These are phyloP conservation scores for Kwoniella dejecticola DNA, from an alignment of 768 basidiomycete genomes.

Conservation along the genomic window DNA sequence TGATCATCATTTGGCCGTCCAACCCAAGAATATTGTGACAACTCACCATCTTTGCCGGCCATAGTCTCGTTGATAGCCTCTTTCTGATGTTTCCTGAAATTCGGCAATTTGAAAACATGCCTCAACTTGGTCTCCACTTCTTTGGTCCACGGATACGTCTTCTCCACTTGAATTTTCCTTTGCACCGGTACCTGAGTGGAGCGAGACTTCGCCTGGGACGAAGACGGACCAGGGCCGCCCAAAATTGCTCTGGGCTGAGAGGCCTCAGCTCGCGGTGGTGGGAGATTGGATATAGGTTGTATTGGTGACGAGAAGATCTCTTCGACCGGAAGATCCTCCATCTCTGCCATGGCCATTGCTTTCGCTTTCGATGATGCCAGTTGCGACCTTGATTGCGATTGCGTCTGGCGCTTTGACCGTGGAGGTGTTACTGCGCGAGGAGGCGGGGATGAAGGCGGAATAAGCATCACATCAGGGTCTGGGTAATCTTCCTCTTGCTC, in stretches of 20 bases:
- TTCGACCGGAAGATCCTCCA: conserved; percentile 32
- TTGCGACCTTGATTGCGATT: neutral
- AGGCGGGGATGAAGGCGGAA: conserved; percentile 38
- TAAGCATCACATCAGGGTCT: conserved; percentile 18
- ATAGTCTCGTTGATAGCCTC: conserved; percentile 81
- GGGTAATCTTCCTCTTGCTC: conserved; percentile 2
- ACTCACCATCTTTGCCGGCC: conserved; percentile 66
- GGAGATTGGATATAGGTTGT: neutral
- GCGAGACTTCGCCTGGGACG: conserved; percentile 12
- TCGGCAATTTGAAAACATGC: conserved; percentile 65
- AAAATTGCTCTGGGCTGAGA: conserved; percentile 15
- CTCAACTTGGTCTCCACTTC: conserved; percentile 65
- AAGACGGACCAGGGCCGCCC: conserved; percentile 25
- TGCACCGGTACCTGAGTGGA: conserved; percentile 2
- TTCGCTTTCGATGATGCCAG: neutral
- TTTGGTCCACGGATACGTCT: conserved; percentile 51
- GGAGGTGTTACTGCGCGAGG: conserved; percentile 18
- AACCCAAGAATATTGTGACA: neutral
- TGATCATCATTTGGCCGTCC: neutral
- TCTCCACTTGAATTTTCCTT: conserved; percentile 26
- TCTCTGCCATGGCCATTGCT: conserved; percentile 22
- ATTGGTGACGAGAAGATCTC: conserved; percentile 25
- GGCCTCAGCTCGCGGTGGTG: conserved; percentile 15
- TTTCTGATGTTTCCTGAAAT: conserved; percentile 81
- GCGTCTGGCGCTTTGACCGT: neutral